Evolutionary conservation across 1,284 basidiomycete species (phyloP), one percentile per base, ranked within the genome.

Genomic region (Ustilago tritici): DNA sequence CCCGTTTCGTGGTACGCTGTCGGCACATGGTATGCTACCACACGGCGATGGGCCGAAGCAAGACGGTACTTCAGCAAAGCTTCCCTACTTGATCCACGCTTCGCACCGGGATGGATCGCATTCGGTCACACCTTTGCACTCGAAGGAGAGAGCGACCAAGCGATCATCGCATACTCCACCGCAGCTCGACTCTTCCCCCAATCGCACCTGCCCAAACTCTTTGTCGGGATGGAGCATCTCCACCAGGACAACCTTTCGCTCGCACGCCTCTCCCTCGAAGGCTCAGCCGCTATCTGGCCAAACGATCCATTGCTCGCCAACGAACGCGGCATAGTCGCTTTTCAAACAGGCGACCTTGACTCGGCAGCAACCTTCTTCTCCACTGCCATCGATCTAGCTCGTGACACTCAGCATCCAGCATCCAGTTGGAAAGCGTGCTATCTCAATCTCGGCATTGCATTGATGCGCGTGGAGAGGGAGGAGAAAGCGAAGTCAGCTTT

Each of bases 161-260:
- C 97, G 1, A 93, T 99, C 53, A 98, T 95, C 0, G 95, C 97
- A 1, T 99, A 99, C 87, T 96, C 95, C 14, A 99, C 97, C 0
- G 95, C 94, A 57, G 93, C 95, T 2, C 89, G 95, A 36, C 92
- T 98, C 88, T 98, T 98, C 84, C 93, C 92, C 61, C 95, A 94
- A 15, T 95, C 95, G 1, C 95, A 98, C 87, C 89, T 99, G 7
- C 95, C 97, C 1, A 88, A 95, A 57, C 91, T 98, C 86, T 99
- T 95, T 85, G 94, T 99, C 56, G 97, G 96, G 2, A 98, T 98
- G 94, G 96, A 99, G 85, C 94, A 99, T 79, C 92, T 99, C 55
- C 92, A 93, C 83, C 89, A 98, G 7, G 93, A 93, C 52, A 95
- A 97, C 78, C 90, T 91, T 67, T 86, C 88, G 17, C 89, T 95